Conservation (phyloP, 208 protist genomes). For the Wallacemonas sp. region DNA sequence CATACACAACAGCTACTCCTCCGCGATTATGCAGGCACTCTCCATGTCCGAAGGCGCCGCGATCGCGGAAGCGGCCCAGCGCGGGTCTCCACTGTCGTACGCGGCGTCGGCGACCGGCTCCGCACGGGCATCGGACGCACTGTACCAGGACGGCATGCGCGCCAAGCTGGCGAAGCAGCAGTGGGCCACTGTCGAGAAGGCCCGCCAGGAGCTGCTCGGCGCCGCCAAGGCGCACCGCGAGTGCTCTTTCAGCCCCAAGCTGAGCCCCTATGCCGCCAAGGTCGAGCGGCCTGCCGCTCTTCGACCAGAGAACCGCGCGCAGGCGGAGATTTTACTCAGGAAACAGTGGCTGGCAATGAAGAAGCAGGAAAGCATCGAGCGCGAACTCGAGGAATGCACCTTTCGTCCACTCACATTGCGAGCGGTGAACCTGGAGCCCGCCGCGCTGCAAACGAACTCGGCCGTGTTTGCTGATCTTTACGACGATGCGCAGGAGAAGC, state of each 20-base stretch:
- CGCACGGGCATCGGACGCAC: neutral
- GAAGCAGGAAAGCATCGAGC: constrained; percentile 52
- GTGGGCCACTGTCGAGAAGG: constrained; percentile 77
- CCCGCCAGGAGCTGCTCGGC: constrained; percentile 64
- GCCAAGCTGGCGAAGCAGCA: constrained; percentile 76
- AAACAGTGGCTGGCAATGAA: constrained; percentile 66
- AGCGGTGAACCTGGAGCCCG: constrained; percentile 37
- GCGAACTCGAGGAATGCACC: constrained; percentile 74
- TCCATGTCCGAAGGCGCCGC: constrained; percentile 49
- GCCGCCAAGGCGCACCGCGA: constrained; percentile 56
- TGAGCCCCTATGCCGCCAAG: constrained; percentile 65
- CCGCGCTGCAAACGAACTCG: constrained; percentile 20
- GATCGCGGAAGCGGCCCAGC: constrained; percentile 8
- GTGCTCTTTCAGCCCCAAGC: constrained; percentile 71
- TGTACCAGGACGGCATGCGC: constrained; percentile 81
- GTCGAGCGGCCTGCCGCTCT: constrained; percentile 62
- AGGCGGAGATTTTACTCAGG: constrained; percentile 61
- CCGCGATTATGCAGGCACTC: constrained; percentile 58
- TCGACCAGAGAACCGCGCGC: constrained; percentile 66
- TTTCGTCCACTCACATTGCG: constrained; percentile 81
- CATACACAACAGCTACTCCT: constrained; percentile 37
- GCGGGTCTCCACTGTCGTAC: neutral
- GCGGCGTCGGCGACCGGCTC: neutral
- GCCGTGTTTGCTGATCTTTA: constrained; percentile 68
- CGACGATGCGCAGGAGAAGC: constrained; percentile 49